phyloP scores from a whole-genome alignment of 2,329 filamentous ascomycete species.

The Calcarisporium arbuscula region DNA sequence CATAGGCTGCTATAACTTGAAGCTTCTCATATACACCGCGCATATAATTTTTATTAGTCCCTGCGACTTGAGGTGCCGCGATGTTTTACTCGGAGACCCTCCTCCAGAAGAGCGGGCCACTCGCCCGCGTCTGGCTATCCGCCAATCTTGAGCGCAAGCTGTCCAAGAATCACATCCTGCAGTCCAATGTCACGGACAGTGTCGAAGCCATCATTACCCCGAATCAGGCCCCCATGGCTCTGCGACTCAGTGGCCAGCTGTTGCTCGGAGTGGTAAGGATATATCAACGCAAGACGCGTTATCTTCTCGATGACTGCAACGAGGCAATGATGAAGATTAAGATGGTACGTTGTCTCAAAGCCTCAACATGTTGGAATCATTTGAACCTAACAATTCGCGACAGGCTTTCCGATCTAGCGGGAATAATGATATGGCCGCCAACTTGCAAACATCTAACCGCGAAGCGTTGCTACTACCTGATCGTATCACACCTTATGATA shows the following conservation, averaged over 20 bases:
- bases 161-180: constrained; percentile 90
- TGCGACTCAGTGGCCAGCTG: constrained; percentile 89
- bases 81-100: constrained; percentile 99
- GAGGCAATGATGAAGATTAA: constrained; percentile 98
- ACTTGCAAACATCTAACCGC: constrained; percentile 72
- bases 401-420: constrained; percentile 91
- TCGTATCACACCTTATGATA: constrained; percentile 86
- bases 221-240: constrained; percentile 86
- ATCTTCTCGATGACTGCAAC: constrained; percentile 94
- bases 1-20: constrained; percentile 4
- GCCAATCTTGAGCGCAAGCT: constrained; percentile 98
- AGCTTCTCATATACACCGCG: too few relatives aligned
- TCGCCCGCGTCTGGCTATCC: constrained; percentile 96
- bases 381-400: background rate
- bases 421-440: constrained; percentile 90
- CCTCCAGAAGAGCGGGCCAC: constrained; percentile 90
- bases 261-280: constrained; percentile 94
- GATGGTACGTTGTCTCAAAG: constrained; percentile 58
- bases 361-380: background rate
- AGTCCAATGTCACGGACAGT: constrained; percentile 90
- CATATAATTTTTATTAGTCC: too few relatives aligned
- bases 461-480: constrained; percentile 86
- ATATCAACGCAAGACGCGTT: constrained; percentile 94
- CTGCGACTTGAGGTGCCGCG: too few relatives aligned
- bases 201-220: constrained; percentile 92